Base-by-base conservation (phyloP, 371 early-diverging fungal genomes). In the Syncephalis fuscata region DNA sequence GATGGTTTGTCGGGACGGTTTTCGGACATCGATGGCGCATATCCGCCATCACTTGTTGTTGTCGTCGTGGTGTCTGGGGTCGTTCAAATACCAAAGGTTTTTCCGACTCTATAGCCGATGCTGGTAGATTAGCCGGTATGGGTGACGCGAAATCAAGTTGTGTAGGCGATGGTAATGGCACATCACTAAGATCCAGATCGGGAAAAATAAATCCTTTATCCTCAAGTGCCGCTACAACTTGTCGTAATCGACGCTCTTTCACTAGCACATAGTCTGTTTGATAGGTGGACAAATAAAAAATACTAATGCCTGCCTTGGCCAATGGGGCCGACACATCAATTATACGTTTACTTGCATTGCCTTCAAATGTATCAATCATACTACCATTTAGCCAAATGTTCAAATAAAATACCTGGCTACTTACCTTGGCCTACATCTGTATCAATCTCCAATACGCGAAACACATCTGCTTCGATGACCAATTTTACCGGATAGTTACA, bases 231-330 rank as follows among this genome's bases (percentile, higher is more conserved):
- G 62, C 64, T 26, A 63, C 65, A 50, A 42, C 64, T 68, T 43
- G 52, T 74, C 51, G 72, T 76, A 41, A 75, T 59, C 73, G 73
- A 27, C 15, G 38, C 8, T 4, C 17, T 56, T 57, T 67, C 61
- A 74, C 76, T 64, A 83, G 71, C 25, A 81, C 71, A 50, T 76
- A 73, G 47, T 83, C 84, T 0, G 81, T 79, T 63, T 80, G 77
- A 52, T 79, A 80, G 1, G 81, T 83, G 2, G 79, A 78, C 63
- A 81, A 67, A 53, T 76, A 78, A 48, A 78, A 78, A 45, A 78
- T 76, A 9, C 74, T 74, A 49, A 78, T 73, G 17, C 78, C 76
- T 37, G 70, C 73, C 48, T 69, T 64, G 47, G 81, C 77, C 25
- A 84, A 58, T 5, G 80, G 74, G 10, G 67, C 72, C 1, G 82